These are phyloP conservation scores for Epichloe sylvatica DNA, from an alignment of 2,329 filamentous ascomycete species.

Conservation along the genomic window DNA sequence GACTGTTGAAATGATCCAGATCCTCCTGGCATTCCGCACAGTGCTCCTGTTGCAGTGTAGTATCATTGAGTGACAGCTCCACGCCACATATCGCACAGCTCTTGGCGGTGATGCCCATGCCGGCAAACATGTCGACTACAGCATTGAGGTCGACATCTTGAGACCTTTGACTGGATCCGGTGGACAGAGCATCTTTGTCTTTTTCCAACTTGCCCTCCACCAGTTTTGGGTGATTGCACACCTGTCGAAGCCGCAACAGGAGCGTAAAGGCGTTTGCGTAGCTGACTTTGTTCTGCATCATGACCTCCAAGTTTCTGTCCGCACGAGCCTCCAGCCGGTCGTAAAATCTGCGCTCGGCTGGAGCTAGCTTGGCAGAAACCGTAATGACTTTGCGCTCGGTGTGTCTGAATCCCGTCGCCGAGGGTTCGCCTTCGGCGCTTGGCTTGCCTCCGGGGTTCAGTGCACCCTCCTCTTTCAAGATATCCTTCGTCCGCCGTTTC, in stretches of 20 bases:
- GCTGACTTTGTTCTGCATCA: slow-evolving; percentile 74
- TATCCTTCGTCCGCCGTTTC: slow-evolving; percentile 96
- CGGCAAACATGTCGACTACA: slow-evolving; percentile 75
- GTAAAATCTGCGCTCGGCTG: slow-evolving; percentile 75
- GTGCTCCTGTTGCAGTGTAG: slow-evolving; percentile 26
- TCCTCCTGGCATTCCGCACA: slow-evolving; percentile 68
- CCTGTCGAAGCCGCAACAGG: slow-evolving; percentile 78
- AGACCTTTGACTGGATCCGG: slow-evolving; percentile 40
- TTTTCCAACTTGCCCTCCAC: slow-evolving; percentile 74
- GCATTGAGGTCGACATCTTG: slow-evolving; percentile 59
- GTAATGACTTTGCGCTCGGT: slow-evolving; percentile 81
- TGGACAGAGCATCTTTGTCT: slow-evolving; percentile 72
- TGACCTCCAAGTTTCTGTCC: slow-evolving; percentile 71
- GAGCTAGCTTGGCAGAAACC: slow-evolving; percentile 62
- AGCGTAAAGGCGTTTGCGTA: slow-evolving; percentile 91
- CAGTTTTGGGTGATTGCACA: slow-evolving; percentile 86
- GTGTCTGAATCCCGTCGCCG: slow-evolving; percentile 67
- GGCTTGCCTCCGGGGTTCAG: slow-evolving; percentile 62
- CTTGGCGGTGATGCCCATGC: slow-evolving; percentile 62
- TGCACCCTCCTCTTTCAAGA: slow-evolving; percentile 78
- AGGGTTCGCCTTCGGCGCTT: slow-evolving; percentile 32
- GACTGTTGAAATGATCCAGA: slow-evolving; percentile 46
- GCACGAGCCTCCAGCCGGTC: slow-evolving; percentile 69
- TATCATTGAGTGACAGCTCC: slow-evolving; percentile 41
- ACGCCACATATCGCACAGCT: slow-evolving; percentile 74